Evolutionary conservation across 257 asterid genomes (phyloP), one percentile per base, ranked within the genome.

Genomic region (Euphrasia confusa): DNA sequence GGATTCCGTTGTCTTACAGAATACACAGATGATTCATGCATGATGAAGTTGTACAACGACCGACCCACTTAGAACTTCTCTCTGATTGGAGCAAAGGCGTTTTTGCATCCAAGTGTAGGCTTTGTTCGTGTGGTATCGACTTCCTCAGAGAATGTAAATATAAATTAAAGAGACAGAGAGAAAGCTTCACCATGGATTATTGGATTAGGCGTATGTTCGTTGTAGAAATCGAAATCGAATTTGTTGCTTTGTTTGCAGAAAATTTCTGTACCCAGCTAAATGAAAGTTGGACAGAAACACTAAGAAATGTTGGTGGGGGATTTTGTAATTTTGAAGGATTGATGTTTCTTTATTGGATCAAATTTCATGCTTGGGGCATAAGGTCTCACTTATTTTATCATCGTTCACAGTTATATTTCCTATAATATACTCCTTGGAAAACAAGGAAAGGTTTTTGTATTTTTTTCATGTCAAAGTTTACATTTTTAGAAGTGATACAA

Each of bases 11-110:
- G 27, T 58, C 21, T 35, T 2, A 35, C 79, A 83, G 79, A 78
- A 74, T 80, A 68, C 75, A 60, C 85, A 78, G 82, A 80, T 85
- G 89, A 71, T 82, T 52, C 87, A 72, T 5, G 80, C 81, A 13
- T 85, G 85, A 80, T 59, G 79, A 65, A 53, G 64, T 50, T 70
- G 4, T 4, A 63, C 60, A 21, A 24, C 10, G 52, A 50, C 54
- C 13, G 18, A 65, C 30, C 47, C 30, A 10, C 24, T 57, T 50
- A 14, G 55, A 61, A 32, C 35, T 63, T 63, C 33, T 9, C 71
- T 42, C 21, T 39, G 48, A 63, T 26, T 21, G 71, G 59, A 60
- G 56, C 62, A 53, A 15, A 35, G 68, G 62, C 39, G 57, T 13
- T 53, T 55, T 60, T 33, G 65, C 61, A 59, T 59, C 45, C 68